These are phyloP conservation scores for Pelargonium australe DNA, from an alignment of 441 rosid genomes.

Conservation along the genomic window DNA sequence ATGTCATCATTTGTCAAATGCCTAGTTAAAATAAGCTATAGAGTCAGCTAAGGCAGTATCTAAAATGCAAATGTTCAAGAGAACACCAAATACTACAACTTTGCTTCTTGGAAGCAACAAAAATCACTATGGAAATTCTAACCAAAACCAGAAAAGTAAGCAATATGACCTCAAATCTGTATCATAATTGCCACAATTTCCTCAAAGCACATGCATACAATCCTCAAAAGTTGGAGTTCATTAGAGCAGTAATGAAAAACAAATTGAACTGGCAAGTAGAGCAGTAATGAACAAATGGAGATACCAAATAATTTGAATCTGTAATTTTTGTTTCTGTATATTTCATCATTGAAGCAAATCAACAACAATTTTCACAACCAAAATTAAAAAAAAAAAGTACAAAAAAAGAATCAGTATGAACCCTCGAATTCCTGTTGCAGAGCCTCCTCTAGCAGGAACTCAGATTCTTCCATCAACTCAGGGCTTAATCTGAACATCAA, in stretches of 20 bases:
- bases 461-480: slow-evolving; percentile 53
- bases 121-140: neutral
- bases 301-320: neutral
- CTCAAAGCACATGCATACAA: neutral
- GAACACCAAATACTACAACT: neutral
- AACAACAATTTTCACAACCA: neutral
- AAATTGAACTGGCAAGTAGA: no score
- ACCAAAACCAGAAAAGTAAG: neutral
- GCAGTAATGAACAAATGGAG: neutral
- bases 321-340: neutral
- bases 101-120: neutral
- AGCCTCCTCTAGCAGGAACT: slow-evolving; percentile 36
- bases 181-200: no score
- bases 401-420: slow-evolving; percentile 6
- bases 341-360: neutral
- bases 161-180: neutral
- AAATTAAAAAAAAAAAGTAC: neutral
- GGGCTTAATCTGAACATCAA: slow-evolving; percentile 66
- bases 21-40: no score
- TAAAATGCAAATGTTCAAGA: neutral
- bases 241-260: neutral
- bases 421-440: slow-evolving; percentile 33
- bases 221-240: neutral
- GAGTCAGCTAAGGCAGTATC: no score
- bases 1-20: no score